Conservation (phyloP, 1,284 basidiomycete species). For the Agaricales sp. region DNA sequence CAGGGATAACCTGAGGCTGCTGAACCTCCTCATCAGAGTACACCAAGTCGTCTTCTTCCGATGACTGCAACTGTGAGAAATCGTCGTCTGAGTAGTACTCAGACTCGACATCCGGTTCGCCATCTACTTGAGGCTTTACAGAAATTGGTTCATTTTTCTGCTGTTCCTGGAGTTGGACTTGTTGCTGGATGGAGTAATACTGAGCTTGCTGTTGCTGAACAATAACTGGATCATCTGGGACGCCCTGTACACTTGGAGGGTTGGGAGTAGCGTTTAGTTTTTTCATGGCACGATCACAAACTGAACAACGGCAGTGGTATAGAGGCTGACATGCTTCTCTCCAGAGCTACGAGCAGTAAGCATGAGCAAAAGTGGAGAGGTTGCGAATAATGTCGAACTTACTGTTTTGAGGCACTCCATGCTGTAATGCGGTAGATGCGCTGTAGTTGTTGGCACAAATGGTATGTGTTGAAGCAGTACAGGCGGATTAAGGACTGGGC, state of each 20-base stretch:
- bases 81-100: neutral
- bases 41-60: neutral
- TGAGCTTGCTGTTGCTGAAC: slow-evolving; percentile 15
- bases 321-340: slow-evolving; percentile 59
- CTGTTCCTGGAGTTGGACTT: neutral
- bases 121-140: no score
- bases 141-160: no score
- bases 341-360: slow-evolving; percentile 42
- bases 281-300: slow-evolving; percentile 56
- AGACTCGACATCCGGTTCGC: neutral
- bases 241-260: no score
- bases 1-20: slow-evolving; percentile 5
- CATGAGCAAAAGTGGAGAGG: slow-evolving; percentile 3
- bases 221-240: slow-evolving; percentile 13
- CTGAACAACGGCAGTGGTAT: slow-evolving; percentile 59
- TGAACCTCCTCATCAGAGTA: neutral
- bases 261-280: slow-evolving; percentile 29
- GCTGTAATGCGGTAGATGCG: slow-evolving; percentile 50
- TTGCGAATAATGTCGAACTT: slow-evolving; percentile 18
- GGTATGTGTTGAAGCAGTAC: slow-evolving; percentile 53
- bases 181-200: slow-evolving; percentile 2
- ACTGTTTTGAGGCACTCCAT: slow-evolving; percentile 47
- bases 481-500: slow-evolving; percentile 47
- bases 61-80: neutral
- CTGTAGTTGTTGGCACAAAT: slow-evolving; percentile 50